Conservation (phyloP, 192 early-diverging fungal species). For the Pilaira anomala region DNA sequence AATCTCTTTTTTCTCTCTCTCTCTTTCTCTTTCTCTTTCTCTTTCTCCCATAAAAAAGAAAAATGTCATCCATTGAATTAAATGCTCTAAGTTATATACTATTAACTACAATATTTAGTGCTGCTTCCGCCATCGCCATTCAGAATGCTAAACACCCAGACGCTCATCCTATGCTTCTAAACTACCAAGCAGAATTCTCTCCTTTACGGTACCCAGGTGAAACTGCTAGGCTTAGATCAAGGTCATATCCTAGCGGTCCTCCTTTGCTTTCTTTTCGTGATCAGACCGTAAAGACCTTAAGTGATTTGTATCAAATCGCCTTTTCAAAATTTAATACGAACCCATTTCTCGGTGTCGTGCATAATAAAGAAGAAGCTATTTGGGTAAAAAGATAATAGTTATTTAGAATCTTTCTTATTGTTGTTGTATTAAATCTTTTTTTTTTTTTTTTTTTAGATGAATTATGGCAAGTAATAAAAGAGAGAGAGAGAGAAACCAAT, state of each 20-base stretch:
- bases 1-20: not conserved
- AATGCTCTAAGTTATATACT: conserved; percentile 47
- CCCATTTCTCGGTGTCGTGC: not conserved
- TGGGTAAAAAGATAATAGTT: conserved; percentile 32
- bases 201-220: conserved; percentile 49
- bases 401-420: not conserved
- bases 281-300: conserved; percentile 39
- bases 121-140: conserved; percentile 38
- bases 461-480: too few relatives aligned
- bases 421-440: not conserved
- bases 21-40: not conserved
- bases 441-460: not conserved
- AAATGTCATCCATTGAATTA: conserved; percentile 28
- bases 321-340: not conserved
- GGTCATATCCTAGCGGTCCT: conserved; percentile 37
- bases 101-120: conserved; percentile 38
- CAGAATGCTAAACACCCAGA: conserved; percentile 43
- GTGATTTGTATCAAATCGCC: conserved; percentile 47
- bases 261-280: conserved; percentile 32
- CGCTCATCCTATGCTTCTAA: conserved; percentile 57
- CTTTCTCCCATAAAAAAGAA: not conserved
- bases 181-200: conserved; percentile 47
- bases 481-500: too few relatives aligned
- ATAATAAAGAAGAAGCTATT: not conserved
- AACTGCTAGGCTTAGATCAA: conserved; percentile 45